Conservation (phyloP, 2,329 filamentous ascomycete genomes). For the Aureobasidium sp. region DNA sequence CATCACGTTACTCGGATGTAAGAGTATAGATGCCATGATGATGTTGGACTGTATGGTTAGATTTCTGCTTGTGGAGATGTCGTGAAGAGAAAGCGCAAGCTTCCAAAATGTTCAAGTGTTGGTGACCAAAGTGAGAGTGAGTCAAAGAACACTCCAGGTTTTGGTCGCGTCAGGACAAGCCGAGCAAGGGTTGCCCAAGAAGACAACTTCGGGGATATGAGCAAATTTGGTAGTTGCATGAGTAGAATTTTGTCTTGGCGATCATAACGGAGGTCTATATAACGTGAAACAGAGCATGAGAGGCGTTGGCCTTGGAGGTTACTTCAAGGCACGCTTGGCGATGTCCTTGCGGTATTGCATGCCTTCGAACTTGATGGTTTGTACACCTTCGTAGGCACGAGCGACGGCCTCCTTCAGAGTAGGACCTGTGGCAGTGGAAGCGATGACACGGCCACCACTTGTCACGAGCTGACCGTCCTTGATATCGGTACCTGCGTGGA, state of each 20-base stretch:
- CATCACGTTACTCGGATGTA: background rate
- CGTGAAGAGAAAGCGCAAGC: background rate
- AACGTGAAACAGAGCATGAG: background rate
- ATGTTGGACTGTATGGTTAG: background rate
- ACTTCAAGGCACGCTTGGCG: slow-evolving; percentile 31
- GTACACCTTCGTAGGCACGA: slow-evolving; percentile 79
- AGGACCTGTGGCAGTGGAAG: slow-evolving; percentile 71
- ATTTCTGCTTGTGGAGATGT: background rate
- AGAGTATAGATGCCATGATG: background rate
- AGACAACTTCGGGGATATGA: background rate
- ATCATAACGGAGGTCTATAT: slow-evolving; percentile 10
- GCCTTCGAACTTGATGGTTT: slow-evolving; percentile 71
- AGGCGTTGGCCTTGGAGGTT: background rate
- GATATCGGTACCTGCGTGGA: slow-evolving; percentile 83
- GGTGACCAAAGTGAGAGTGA: no score
- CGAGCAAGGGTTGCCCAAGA: background rate
- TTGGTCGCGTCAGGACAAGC: background rate
- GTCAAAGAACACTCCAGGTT: background rate
- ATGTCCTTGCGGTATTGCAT: slow-evolving; percentile 95
- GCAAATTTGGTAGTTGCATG: background rate
- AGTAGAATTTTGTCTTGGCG: slow-evolving; percentile 3
- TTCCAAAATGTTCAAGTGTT: background rate
- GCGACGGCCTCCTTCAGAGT: slow-evolving; percentile 76
- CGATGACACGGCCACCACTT: slow-evolving; percentile 85
- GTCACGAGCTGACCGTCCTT: slow-evolving; percentile 61